A percentile compares a stretch with the other conserved stretches of the same genome.
These are phyloP conservation scores for Hawksworthiomyces lignivorus DNA, from an alignment of 2,329 filamentous ascomycete species.

Conservation along the genomic window DNA sequence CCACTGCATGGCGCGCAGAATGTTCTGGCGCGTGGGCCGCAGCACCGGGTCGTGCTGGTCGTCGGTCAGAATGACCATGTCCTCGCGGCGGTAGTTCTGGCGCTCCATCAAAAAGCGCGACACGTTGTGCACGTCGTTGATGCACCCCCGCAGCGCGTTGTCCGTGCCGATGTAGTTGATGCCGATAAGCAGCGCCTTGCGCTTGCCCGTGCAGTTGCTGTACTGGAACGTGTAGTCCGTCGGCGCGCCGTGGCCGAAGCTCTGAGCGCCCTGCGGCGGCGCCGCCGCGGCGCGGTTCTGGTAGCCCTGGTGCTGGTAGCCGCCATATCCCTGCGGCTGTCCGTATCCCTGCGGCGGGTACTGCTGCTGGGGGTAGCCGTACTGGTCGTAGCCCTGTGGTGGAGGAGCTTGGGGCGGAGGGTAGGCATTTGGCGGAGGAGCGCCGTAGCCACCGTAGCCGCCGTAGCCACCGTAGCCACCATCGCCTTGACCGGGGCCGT, in stretches of 20 bases:
- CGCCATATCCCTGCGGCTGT: conserved; percentile 7
- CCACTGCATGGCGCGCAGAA: conserved; percentile 68
- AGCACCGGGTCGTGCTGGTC: conserved; percentile 63
- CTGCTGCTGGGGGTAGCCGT: conserved; percentile 12
- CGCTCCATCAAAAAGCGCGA: conserved; percentile 60
- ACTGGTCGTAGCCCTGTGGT: conserved; percentile 13
- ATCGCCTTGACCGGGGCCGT: conserved; percentile 16
- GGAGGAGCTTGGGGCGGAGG: conserved; percentile 10
- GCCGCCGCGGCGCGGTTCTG: conserved; percentile 25
- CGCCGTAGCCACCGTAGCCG: conserved; percentile 6
- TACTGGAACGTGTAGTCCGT: conserved; percentile 66
- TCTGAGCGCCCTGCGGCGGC: conserved; percentile 43
- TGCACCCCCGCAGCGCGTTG: conserved; percentile 66
- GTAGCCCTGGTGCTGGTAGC: conserved; percentile 8
- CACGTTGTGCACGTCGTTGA: conserved; percentile 75
- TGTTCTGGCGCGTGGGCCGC: conserved; percentile 68
- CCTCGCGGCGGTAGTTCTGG: conserved; percentile 66
- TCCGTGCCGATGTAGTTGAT: conserved; percentile 74
- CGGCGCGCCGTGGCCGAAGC: conserved; percentile 62
- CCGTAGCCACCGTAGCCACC: conserved; percentile 9
- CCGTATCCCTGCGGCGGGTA: neutral
- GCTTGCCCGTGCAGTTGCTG: conserved; percentile 63
- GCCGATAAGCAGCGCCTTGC: conserved; percentile 69
- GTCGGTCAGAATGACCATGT: conserved; percentile 73
- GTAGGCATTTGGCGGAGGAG: conserved; percentile 2